Evolutionary conservation across 257 asterid species (phyloP).

Genomic region (Fraxinus anomala): DNA sequence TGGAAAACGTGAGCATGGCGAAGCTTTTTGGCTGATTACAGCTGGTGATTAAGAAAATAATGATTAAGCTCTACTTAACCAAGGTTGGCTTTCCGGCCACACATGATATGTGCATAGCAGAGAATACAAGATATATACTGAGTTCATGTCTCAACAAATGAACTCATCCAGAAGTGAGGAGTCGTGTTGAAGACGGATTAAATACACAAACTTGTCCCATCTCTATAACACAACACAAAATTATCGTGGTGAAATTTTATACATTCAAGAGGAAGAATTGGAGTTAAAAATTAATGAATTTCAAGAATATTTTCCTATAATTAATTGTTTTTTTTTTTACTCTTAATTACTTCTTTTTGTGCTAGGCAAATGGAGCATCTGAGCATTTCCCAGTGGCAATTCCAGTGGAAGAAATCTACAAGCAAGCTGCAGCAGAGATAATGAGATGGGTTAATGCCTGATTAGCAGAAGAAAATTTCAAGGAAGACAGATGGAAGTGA

Average conservation of each 20-base stretch:
- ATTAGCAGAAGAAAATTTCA: background rate
- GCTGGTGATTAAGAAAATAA: background rate
- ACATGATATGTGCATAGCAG: background rate
- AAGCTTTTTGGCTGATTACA: background rate
- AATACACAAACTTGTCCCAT: background rate
- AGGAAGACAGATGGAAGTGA: background rate
- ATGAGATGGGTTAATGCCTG: constrained; percentile 47
- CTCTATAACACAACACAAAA: background rate
- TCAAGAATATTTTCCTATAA: background rate
- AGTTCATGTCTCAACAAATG: background rate
- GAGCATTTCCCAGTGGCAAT: constrained; percentile 27
- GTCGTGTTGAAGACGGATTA: background rate
- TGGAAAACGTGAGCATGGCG: background rate
- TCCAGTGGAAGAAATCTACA: constrained; percentile 58
- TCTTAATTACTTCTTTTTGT: background rate
- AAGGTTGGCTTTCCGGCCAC: background rate
- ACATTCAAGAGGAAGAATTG: background rate
- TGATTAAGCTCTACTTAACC: background rate
- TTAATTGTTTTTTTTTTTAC: background rate
- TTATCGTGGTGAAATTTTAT: background rate
- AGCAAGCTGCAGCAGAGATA: constrained; percentile 67
- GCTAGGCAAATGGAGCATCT: constrained; percentile 47
- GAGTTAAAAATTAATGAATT: background rate
- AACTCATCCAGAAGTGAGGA: background rate
- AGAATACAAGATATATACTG: background rate